Conservation (phyloP, 805 yeast species). For the Candida schatavii region DNA sequence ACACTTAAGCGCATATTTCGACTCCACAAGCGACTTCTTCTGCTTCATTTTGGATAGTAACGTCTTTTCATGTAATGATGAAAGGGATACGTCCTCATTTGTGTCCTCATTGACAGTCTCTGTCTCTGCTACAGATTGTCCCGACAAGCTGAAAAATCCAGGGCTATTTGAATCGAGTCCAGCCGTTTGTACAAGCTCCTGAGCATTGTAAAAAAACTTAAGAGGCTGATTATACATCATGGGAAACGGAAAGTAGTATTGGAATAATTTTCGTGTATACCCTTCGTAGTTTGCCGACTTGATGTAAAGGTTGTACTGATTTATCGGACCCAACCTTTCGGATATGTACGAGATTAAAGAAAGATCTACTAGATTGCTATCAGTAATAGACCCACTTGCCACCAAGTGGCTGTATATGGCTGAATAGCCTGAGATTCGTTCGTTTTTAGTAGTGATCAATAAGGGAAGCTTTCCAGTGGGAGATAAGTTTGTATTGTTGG, state of each 20-base stretch:
- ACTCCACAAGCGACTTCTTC: conserved; percentile 27
- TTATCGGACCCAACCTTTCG: conserved; percentile 43
- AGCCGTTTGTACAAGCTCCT: conserved; percentile 26
- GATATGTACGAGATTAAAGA: conserved; percentile 37
- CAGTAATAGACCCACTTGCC: conserved; percentile 1
- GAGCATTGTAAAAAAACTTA: conserved; percentile 37
- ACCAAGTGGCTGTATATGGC: conserved; percentile 12
- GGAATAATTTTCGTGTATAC: conserved; percentile 55
- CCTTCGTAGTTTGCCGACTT: conserved; percentile 57
- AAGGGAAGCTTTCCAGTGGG: conserved; percentile 50
- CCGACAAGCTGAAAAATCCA: conserved; percentile 26
- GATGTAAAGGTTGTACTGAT: conserved; percentile 56
- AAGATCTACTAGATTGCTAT: conserved; percentile 5
- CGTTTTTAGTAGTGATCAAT: conserved; percentile 19
- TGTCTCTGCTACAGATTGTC: conserved; percentile 23
- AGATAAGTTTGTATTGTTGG: conserved; percentile 57
- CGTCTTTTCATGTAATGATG: conserved; percentile 38
- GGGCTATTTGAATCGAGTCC: conserved; percentile 27
- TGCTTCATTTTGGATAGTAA: conserved; percentile 32
- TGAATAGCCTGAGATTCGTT: conserved; percentile 18
- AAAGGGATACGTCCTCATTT: conserved; percentile 26
- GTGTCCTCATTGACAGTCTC: conserved; percentile 21
- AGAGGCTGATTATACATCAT: conserved; percentile 71
- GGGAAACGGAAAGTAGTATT: conserved; percentile 61
- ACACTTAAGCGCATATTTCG: conserved; percentile 31